phyloP scores from a whole-genome alignment of 768 basidiomycete genomes.

The Phlebiopsis flavidoalba region DNA sequence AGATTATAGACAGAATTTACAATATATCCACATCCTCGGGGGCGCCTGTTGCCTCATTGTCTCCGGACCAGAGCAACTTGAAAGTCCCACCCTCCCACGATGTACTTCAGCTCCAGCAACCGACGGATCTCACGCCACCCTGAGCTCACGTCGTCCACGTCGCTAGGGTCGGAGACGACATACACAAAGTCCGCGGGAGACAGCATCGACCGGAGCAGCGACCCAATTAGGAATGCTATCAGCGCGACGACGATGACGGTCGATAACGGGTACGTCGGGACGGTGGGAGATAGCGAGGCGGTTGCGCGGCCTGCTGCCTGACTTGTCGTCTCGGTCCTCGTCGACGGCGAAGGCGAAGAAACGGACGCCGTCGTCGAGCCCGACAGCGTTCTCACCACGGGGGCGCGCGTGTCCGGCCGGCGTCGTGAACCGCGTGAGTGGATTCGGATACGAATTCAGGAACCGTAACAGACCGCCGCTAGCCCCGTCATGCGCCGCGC shows the following conservation, averaged over 20 bases:
- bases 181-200: constrained; percentile 91
- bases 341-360: not conserved
- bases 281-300: not conserved
- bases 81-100: constrained; percentile 83
- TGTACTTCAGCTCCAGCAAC: constrained; percentile 75
- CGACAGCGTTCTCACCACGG: constrained; percentile 15
- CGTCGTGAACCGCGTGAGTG: constrained; percentile 47
- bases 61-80: constrained; percentile 80
- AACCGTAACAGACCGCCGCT: constrained; percentile 50
- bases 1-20: not conserved
- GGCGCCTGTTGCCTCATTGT: constrained; percentile 34
- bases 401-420: constrained; percentile 15
- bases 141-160: constrained; percentile 42
- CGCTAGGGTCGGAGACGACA: constrained; percentile 54
- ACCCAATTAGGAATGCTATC: constrained; percentile 89
- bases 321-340: too few relatives aligned
- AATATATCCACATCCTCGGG: not conserved
- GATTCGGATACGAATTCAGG: constrained; percentile 54
- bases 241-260: constrained; percentile 74
- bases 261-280: constrained; percentile 34
- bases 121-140: constrained; percentile 87
- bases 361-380: constrained; percentile 12
- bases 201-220: constrained; percentile 80
- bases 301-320: not conserved
- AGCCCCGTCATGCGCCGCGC: constrained; percentile 19